Base-by-base conservation (phyloP, 2,329 filamentous ascomycete species). In the Diplocarpon rosae region DNA sequence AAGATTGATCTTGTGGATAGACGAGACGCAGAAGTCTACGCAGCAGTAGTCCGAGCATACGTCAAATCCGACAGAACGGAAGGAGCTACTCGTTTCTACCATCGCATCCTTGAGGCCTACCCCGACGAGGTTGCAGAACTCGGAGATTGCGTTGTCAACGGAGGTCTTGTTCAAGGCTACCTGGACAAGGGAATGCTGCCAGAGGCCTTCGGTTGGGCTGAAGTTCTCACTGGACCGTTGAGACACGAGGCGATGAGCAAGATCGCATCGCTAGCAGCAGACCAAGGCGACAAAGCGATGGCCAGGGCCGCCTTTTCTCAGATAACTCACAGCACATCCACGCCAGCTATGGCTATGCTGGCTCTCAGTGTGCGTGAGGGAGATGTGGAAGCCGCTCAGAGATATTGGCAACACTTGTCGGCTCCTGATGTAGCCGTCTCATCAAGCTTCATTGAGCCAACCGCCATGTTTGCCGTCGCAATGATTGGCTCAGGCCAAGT, bases 21-120 rank as follows among this genome's bases (percentile, higher is more conserved):
- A 40, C 73, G 85, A 38, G 90, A 96, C 60, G 78, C 81, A 24
- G 74, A 87, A 52, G 83, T 96, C 6, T 96, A 98, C 60, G 87
- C 89, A 17, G 76, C 90, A n/a, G 71, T 98, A 43, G 82, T 96
- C 65, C 85, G 86, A 55, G 88, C 88, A 1, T 96, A 96, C 59
- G 76, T 93, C 45, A 71, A 81, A 35, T 88, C 83, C 49, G 84
- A 85, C 56, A 85, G 90, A 65, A 66, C 83, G 30, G 80, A 86
- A 33, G 86, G 86, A 32, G 92, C 86, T 32, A 73, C 84, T 63
- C 85, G 83, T 59, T 96, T 98, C 63, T 82, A 92, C 61, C 72
- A 83, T 55, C 88, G 83, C 63, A 83, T 98, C 48, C 72, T 85
- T 13, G 68, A 73, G 16, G 72, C 70, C 60, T 81, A 75, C 48